Evolutionary conservation across 2,329 filamentous ascomycete genomes (phyloP).

Genomic region (Colletotrichum neosansevieriae): DNA sequence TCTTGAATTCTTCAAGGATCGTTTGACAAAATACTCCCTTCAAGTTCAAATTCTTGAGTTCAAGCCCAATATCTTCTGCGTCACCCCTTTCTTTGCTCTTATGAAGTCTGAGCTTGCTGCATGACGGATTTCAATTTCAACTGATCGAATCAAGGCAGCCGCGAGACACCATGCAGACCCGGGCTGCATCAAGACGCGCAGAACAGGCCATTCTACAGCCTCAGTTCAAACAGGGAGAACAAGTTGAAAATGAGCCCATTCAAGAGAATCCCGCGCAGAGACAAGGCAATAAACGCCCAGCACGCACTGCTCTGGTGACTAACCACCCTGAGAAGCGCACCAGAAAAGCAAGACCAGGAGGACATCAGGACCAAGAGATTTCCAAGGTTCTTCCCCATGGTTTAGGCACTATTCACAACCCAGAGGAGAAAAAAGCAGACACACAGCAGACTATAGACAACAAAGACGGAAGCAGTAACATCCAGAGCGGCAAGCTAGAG

Average conservation of each 20-base stretch:
- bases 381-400: slow-evolving; percentile 30
- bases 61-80: no score
- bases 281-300: background rate
- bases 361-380: background rate
- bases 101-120: background rate
- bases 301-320: background rate
- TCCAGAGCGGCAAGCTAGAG: background rate
- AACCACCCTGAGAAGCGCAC: background rate
- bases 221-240: background rate
- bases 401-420: slow-evolving; percentile 36
- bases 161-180: slow-evolving; percentile 18
- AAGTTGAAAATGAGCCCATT: background rate
- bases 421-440: background rate
- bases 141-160: background rate
- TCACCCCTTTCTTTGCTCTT: no score
- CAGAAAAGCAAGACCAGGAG: background rate
- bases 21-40: no score
- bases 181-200: slow-evolving; percentile 14
- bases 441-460: background rate
- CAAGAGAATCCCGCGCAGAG: background rate
- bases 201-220: background rate
- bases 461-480: background rate
- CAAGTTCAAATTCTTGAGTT: no score
- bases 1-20: no score
- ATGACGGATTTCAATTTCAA: background rate